Conservation (phyloP, 345 rosid species). For the Conringia planisiliqua region DNA sequence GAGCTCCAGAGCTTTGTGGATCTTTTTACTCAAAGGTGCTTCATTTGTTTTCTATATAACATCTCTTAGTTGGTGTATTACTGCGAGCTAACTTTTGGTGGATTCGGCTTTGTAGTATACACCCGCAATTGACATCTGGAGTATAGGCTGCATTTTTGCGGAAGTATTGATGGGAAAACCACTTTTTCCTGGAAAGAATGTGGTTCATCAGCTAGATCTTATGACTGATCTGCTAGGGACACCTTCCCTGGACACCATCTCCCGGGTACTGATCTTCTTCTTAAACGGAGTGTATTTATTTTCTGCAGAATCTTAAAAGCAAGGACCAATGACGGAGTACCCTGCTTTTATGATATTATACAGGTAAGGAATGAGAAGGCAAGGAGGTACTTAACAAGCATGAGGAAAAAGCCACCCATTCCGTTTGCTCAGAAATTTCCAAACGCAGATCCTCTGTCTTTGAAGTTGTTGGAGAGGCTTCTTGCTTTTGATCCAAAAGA, state of each 20-base stretch:
- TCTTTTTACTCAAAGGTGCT: slow-evolving; percentile 93
- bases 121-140: slow-evolving; percentile 96
- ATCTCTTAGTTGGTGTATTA: not conserved
- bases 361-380: slow-evolving; percentile 97
- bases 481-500: slow-evolving; percentile 95
- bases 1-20: slow-evolving; percentile 99
- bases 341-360: not conserved
- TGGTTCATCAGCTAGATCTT: slow-evolving; percentile 92
- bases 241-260: slow-evolving; percentile 85
- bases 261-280: slow-evolving; percentile 49
- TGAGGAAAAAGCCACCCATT: slow-evolving; percentile 85
- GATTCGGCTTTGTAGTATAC: slow-evolving; percentile 66
- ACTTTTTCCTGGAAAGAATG: slow-evolving; percentile 92
- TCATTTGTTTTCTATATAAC: slow-evolving; percentile 4
- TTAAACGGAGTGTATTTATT: not conserved
- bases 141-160: slow-evolving; percentile 96
- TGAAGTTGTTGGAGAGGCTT: slow-evolving; percentile 64
- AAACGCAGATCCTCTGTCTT: slow-evolving; percentile 77
- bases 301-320: not conserved
- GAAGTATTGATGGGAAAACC: slow-evolving; percentile 89
- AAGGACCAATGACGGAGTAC: not conserved
- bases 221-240: slow-evolving; percentile 98
- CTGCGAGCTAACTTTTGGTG: not conserved
- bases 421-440: slow-evolving; percentile 74
- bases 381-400: slow-evolving; percentile 84